phyloP scores from a whole-genome alignment of 371 early-diverging fungal species.

The Circinella umbellata region DNA sequence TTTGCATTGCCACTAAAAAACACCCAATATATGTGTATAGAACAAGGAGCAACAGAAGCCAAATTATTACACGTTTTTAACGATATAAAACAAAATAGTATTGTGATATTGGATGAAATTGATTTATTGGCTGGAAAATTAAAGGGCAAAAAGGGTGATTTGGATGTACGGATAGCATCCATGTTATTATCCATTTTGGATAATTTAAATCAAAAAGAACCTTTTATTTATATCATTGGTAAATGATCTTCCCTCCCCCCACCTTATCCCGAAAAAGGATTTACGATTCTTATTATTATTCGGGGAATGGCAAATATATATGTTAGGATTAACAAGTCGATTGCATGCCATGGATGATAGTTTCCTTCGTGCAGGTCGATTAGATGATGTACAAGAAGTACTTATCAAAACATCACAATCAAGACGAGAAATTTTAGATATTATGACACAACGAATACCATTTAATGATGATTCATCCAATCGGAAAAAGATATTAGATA shows the following conservation, averaged over 20 bases:
- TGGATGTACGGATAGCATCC: slow-evolving; percentile 37
- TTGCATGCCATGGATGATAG: slow-evolving; percentile 58
- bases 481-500: slow-evolving; percentile 61
- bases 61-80: slow-evolving; percentile 47
- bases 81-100: slow-evolving; percentile 27
- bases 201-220: slow-evolving; percentile 50
- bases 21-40: slow-evolving; percentile 61
- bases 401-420: slow-evolving; percentile 51
- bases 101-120: slow-evolving; percentile 66
- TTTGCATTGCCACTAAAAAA: too few species aligned
- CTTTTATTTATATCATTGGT: slow-evolving; percentile 60
- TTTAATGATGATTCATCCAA: slow-evolving; percentile 33
- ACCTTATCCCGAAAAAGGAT: too few species aligned
- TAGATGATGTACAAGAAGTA: slow-evolving; percentile 58
- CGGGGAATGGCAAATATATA: background rate
- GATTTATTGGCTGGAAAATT: slow-evolving; percentile 59
- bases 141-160: slow-evolving; percentile 44
- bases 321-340: slow-evolving; percentile 56
- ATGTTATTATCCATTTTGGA: slow-evolving; percentile 46
- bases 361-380: slow-evolving; percentile 61
- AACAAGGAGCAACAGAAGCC: slow-evolving; percentile 63
- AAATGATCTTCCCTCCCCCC: background rate
- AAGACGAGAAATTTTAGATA: slow-evolving; percentile 47
- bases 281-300: too few species aligned
- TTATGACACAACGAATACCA: slow-evolving; percentile 50